phyloP scores from a whole-genome alignment of 805 yeast species.

The Torulaspora maleeae region DNA sequence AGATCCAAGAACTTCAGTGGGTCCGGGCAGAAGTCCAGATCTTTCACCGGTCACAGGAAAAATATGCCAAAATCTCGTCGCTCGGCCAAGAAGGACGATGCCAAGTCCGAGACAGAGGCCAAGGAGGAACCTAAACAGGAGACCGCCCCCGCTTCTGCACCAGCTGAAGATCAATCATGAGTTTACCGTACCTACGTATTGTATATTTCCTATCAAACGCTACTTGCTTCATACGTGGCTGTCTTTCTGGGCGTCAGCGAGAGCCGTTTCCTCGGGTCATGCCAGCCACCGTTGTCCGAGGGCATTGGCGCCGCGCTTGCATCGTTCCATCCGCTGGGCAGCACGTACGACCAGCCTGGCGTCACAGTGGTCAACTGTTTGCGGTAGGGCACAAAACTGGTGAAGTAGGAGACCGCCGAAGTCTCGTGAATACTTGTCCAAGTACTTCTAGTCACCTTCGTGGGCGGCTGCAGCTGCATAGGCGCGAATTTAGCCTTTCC shows the following conservation, averaged over 20 bases:
- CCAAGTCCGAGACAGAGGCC: slow-evolving; percentile 3
- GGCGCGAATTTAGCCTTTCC: slow-evolving; percentile 80
- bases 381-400: slow-evolving; percentile 34
- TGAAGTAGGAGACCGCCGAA: slow-evolving; percentile 54
- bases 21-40: slow-evolving; percentile 35
- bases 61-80: slow-evolving; percentile 30
- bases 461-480: slow-evolving; percentile 84
- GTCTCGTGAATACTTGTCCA: slow-evolving; percentile 66
- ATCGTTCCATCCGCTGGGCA: slow-evolving; percentile 54
- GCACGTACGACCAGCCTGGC: slow-evolving; percentile 74
- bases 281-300: slow-evolving; percentile 49
- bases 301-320: slow-evolving; percentile 70
- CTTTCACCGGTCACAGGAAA: slow-evolving; percentile 35
- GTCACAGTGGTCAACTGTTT: slow-evolving; percentile 60
- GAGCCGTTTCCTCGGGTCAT: slow-evolving; percentile 51
- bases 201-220: too few relatives aligned
- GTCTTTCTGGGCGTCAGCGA: slow-evolving; percentile 23
- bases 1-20: slow-evolving; percentile 36
- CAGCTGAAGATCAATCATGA: slow-evolving; percentile 10
- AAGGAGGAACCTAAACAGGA: slow-evolving; percentile 6
- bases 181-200: neutral
- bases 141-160: slow-evolving; percentile 5
- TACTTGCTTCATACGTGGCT: too few relatives aligned
- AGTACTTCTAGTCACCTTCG: slow-evolving; percentile 55
- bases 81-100: slow-evolving; percentile 1